These are phyloP conservation scores for Dianthus caryophyllus DNA, from an alignment of 148 eudicot species.

Conservation along the genomic window DNA sequence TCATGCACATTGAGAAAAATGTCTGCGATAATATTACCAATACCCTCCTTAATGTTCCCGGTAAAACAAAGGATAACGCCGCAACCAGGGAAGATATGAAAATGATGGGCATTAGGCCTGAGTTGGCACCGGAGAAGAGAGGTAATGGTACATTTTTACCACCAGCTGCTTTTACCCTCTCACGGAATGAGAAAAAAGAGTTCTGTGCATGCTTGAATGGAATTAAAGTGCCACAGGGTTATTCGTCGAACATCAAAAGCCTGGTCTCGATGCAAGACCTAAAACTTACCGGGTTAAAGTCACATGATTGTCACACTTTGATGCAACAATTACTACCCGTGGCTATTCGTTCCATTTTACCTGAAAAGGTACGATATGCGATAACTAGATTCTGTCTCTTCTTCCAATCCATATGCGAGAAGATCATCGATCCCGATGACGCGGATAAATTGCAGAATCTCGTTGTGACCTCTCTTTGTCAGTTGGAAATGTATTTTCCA, in stretches of 20 bases:
- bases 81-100: not conserved
- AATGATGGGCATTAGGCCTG: not conserved
- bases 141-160: not conserved
- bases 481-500: slow-evolving; percentile 8
- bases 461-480: not conserved
- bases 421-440: not conserved
- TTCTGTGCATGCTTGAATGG: too few species aligned
- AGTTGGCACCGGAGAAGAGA: not conserved
- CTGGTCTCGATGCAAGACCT: too few species aligned
- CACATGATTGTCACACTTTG: too few species aligned
- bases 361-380: not conserved
- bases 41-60: not conserved
- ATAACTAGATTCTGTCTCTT: too few species aligned
- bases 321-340: not conserved
- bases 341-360: not conserved
- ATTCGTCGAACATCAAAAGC: too few species aligned
- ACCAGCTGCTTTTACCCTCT: too few species aligned
- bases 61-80: not conserved
- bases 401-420: not conserved
- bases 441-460: not conserved
- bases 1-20: too few species aligned
- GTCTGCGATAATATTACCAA: not conserved
- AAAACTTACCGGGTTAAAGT: too few species aligned
- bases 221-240: too few species aligned
- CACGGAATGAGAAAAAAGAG: too few species aligned